Conservation (phyloP, 1,284 basidiomycete species). For the Tetrapyrgos nigripes region DNA sequence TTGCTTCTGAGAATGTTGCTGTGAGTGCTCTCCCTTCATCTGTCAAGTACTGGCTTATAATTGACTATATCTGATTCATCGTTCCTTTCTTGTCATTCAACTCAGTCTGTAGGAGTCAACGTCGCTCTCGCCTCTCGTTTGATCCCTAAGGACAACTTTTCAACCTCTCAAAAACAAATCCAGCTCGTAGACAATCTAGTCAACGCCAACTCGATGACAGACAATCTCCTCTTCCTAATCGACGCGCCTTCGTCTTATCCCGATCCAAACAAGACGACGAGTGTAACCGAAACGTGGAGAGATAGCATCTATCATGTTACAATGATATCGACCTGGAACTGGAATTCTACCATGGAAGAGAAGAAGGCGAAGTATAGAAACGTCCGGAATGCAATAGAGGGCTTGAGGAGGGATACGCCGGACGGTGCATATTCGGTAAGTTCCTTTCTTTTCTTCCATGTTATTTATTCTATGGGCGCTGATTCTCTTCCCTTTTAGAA, state of each 20-base stretch:
- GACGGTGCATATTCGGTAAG: conserved; percentile 22
- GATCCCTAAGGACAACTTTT: conserved; percentile 44
- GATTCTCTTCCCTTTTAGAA: conserved; percentile 10
- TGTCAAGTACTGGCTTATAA: not conserved
- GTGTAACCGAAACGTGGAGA: conserved; percentile 33
- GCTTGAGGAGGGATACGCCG: conserved; percentile 28
- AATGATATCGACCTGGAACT: conserved; percentile 26
- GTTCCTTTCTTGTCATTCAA: conserved; percentile 25
- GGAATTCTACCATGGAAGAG: conserved; percentile 28
- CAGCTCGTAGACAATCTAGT: conserved; percentile 45
- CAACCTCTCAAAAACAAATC: conserved; percentile 30
- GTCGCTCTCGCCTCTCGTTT: conserved; percentile 50
- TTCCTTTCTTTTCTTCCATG: not conserved
- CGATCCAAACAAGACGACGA: conserved; percentile 22
- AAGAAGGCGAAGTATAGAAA: conserved; percentile 21
- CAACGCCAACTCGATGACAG: conserved; percentile 27
- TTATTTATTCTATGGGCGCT: not conserved
- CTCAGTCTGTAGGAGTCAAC: conserved; percentile 43
- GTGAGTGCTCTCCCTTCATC: conserved; percentile 13
- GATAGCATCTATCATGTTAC: conserved; percentile 31
- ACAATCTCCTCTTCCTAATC: conserved; percentile 27
- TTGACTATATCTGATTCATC: conserved; percentile 13
- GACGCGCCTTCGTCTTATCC: conserved; percentile 30
- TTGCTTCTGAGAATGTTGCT: conserved; percentile 34
- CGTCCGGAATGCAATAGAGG: conserved; percentile 23